These are phyloP conservation scores for Nicotiana attenuata DNA, from an alignment of 257 asterid genomes.

Conservation along the genomic window DNA sequence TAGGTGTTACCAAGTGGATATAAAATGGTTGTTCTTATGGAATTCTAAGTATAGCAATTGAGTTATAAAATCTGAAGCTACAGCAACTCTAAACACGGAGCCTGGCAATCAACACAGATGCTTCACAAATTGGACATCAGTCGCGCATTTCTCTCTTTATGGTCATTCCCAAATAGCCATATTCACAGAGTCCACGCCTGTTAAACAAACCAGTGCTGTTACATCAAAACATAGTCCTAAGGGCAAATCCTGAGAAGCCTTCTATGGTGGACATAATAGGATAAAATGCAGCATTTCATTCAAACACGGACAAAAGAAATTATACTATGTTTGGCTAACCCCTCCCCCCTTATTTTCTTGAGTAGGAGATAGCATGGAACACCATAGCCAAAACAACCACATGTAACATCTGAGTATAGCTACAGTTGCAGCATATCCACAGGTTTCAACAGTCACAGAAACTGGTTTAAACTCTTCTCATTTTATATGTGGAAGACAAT, in stretches of 20 bases:
- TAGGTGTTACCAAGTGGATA: conserved; percentile 3
- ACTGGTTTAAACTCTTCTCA: background rate
- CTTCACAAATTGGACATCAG: background rate
- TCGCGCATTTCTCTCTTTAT: background rate
- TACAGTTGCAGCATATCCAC: background rate
- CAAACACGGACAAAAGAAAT: no score
- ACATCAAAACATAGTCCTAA: background rate
- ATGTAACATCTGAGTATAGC: background rate
- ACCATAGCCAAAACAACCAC: background rate
- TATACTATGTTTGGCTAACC: background rate
- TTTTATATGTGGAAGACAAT: background rate
- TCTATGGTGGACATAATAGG: background rate
- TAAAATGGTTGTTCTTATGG: background rate
- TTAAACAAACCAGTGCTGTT: background rate
- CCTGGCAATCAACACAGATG: background rate
- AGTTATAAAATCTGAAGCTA: background rate
- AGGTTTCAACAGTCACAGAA: no score
- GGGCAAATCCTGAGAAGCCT: background rate
- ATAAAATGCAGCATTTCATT: background rate
- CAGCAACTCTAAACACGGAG: background rate
- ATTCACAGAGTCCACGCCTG: background rate
- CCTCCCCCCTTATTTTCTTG: background rate
- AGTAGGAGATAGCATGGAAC: background rate
- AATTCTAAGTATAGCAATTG: background rate
- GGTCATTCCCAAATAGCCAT: background rate